Conservation (phyloP, 805 yeast genomes). For the Priceomyces melissophilus region DNA sequence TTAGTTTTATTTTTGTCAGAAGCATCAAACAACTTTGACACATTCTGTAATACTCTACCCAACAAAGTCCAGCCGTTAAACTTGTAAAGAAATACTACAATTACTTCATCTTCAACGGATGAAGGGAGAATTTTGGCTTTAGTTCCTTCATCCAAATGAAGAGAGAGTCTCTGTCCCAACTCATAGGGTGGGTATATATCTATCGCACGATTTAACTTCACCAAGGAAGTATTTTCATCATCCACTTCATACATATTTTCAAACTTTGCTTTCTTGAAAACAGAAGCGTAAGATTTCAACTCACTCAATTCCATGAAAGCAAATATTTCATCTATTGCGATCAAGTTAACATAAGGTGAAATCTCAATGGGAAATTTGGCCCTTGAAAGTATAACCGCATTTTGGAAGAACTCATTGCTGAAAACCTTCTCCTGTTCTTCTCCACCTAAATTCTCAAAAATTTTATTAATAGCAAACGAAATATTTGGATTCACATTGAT, state of each 20-base stretch:
- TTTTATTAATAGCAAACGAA: constrained; percentile 38
- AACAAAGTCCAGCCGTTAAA: constrained; percentile 87
- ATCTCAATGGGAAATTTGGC: constrained; percentile 74
- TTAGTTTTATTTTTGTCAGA: constrained; percentile 37
- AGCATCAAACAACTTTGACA: constrained; percentile 39
- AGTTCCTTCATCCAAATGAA: constrained; percentile 49
- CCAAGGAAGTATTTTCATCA: constrained; percentile 50
- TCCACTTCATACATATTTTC: constrained; percentile 43
- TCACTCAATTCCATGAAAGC: constrained; percentile 61
- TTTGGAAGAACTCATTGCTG: constrained; percentile 39
- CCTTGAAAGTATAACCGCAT: constrained; percentile 50
- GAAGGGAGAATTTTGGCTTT: constrained; percentile 68
- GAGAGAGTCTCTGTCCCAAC: constrained; percentile 41
- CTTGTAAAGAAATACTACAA: constrained; percentile 65
- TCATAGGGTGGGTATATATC: constrained; percentile 59
- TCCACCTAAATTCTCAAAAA: constrained; percentile 45
- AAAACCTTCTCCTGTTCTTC: constrained; percentile 45
- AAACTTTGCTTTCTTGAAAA: constrained; percentile 38
- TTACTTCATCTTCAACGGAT: constrained; percentile 24
- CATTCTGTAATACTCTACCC: constrained; percentile 73
- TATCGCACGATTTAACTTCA: constrained; percentile 46
- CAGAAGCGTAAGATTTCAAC: constrained; percentile 60
- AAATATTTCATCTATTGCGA: constrained; percentile 60
- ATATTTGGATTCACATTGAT: constrained; percentile 44
- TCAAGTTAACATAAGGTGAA: constrained; percentile 56